Evolutionary conservation across 2,329 filamentous ascomycete genomes (phyloP), one percentile per base, ranked within the genome.

Genomic region (Shiraia sp.): DNA sequence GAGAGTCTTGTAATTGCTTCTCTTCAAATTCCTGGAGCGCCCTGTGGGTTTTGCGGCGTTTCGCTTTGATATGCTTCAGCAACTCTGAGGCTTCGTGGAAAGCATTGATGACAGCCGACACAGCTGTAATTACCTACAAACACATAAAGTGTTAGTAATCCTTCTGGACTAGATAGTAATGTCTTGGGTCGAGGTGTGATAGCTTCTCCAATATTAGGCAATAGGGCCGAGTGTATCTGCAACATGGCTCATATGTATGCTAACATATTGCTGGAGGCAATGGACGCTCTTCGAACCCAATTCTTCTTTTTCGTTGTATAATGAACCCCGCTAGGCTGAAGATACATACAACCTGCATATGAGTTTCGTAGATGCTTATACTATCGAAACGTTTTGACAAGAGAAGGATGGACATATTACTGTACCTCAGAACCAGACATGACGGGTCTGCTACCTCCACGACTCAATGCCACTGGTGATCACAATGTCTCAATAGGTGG

Each of bases 11-110:
- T 6, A 74, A 52, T 38, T 66, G 65, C 31, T 66, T 65, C 38
- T 72, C 65, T 27, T 70, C 59, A 31, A 65, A 63, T 13, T 65
- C 55, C 34, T 60, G 48, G 32, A 60, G 58, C 10, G 46, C 49
- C 36, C 51, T 48, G 10, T 48, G 55, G 24, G 57, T 40, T 37
- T 68, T 69, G 32, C 58, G 55, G 19, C 59, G 61, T 33, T 63
- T 64, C 42, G 66, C 61, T 46, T 65, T 65, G 45, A 72, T 57
- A 14, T 59, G 53, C 30, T 65, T 59, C 22, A 69, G 51, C 34
- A 72, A 51, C 19, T 72, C 69, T 22, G 69, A 65, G 12, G 63
- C 70, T n/a, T 59, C 66, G 46, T 72, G 69, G 48, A 74, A 74
- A 6, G 71, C 70, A 9, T 66, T 69, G 7, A 72, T 59, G 9